These are phyloP conservation scores for Diaporthe sp. DNA, from an alignment of 2,329 filamentous ascomycete genomes.

Conservation along the genomic window DNA sequence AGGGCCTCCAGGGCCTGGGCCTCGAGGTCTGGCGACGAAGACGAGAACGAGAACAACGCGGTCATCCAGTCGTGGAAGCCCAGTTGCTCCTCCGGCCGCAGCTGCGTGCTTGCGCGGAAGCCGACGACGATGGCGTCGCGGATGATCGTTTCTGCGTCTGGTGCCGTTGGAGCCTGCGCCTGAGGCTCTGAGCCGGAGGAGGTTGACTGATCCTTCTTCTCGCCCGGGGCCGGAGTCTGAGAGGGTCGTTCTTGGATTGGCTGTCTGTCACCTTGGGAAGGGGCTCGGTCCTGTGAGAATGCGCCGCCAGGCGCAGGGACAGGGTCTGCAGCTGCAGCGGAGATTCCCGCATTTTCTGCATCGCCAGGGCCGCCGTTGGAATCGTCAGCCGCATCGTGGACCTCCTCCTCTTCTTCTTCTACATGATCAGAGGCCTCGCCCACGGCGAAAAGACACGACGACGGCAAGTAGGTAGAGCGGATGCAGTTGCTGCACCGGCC, in stretches of 20 bases:
- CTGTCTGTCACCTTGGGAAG: too few species aligned
- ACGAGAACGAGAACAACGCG: neutral
- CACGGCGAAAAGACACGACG: neutral
- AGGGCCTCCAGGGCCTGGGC: neutral
- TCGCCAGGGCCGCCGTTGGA: neutral
- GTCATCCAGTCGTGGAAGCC: neutral
- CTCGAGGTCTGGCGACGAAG: neutral
- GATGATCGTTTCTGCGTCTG: neutral
- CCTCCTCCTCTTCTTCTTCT: too few species aligned
- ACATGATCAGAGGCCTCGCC: too few species aligned
- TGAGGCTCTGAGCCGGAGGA: too few species aligned
- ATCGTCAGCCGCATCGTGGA: too few species aligned
- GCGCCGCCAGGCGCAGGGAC: too few species aligned
- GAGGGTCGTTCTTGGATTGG: too few species aligned
- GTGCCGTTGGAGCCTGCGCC: rapidly evolving
- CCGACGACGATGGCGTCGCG: neutral
- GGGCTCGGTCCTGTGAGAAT: neutral
- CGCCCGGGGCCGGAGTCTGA: neutral
- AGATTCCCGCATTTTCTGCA: neutral
- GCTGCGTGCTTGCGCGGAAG: neutral
- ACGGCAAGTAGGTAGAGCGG: neutral
- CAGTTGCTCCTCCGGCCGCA: neutral
- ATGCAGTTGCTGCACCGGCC: constrained; percentile 14
- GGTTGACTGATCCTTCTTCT: neutral
- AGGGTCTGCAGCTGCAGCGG: too few species aligned